Evolutionary conservation across 371 early-diverging fungal genomes (phyloP), one percentile per base, ranked within the genome.

Genomic region (Smittium mucronatum): DNA sequence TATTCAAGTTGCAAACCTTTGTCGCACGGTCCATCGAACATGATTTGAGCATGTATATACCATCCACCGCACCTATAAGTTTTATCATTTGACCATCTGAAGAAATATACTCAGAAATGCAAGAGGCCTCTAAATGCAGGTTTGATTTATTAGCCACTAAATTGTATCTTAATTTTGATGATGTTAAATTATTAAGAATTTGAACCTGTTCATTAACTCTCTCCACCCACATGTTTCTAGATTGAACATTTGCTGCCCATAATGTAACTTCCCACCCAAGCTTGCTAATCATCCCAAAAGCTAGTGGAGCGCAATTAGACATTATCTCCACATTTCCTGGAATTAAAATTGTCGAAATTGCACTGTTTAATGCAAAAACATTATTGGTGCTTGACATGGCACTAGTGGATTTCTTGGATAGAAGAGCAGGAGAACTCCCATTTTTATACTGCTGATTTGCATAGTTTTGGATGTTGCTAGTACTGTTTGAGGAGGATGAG

Each of bases 1-100:
- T 47, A 1, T 63, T 47, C 15, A 71, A 63, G 11, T 34, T 33
- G 63, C 72, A 71, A 17, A 80, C 70, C 34, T 75, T 75, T 34
- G 74, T 70, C n/a, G 75, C 72, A 2, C 76, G 74, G 16, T 73
- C 75, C 0, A 74, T 74, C 28, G 71, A 75, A 21, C 68, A 71
- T 28, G 74, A 71, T 35, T 75, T 73, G 30, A 78, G 76, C 67
- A 80, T 58, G 70, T 73, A 77, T 63, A 80, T 57, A 0, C 80
- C 80, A 58, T 78, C 80, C 2, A 66, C 64, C 68, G 67, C 73
- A 28, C 80, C 80, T 35, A 76, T 69, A 58, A 80, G 65, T 36
- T 72, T 71, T 73, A 79, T 77, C 28, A 70, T 75, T 83, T 76
- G 32, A 83, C 76, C 26, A 83, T 77, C 34, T 81, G 76, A 5